A percentile compares a stretch with the other conserved stretches of the same genome.
Evolutionary conservation across 192 early-diverging fungal species (phyloP).

Genomic region (Rhizoclosmatium globosum): DNA sequence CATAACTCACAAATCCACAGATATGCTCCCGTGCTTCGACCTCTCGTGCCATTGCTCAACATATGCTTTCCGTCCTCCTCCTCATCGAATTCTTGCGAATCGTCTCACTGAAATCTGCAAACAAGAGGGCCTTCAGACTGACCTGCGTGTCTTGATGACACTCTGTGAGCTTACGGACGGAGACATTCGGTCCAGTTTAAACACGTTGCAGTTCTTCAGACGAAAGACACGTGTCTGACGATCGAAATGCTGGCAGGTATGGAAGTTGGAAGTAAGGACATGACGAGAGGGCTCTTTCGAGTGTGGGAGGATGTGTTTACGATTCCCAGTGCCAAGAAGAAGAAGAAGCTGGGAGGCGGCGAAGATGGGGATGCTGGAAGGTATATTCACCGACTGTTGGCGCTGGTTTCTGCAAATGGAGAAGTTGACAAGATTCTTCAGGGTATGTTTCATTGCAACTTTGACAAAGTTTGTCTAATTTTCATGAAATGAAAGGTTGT

Average conservation of each 20-base stretch:
- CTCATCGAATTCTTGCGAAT: slow-evolving; percentile 68
- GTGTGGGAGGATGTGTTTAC: slow-evolving; percentile 87
- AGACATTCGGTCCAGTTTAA: slow-evolving; percentile 89
- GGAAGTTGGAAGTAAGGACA: slow-evolving; percentile 81
- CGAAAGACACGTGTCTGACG: slow-evolving; percentile 32
- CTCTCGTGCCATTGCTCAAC: slow-evolving; percentile 82
- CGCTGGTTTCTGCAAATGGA: slow-evolving; percentile 69
- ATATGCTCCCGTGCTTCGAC: slow-evolving; percentile 88
- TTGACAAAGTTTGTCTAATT: not conserved
- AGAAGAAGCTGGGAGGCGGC: slow-evolving; percentile 27
- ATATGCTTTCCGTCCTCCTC: slow-evolving; percentile 72
- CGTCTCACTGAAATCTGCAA: slow-evolving; percentile 84
- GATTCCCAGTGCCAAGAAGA: slow-evolving; percentile 33
- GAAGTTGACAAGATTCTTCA: slow-evolving; percentile 89
- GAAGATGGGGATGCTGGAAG: slow-evolving; percentile 40
- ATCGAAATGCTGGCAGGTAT: slow-evolving; percentile 42
- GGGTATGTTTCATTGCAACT: slow-evolving; percentile 53
- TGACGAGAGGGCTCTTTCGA: slow-evolving; percentile 76
- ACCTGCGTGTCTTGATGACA: slow-evolving; percentile 76
- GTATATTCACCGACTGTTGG: slow-evolving; percentile 62
- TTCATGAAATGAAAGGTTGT: slow-evolving; percentile 64
- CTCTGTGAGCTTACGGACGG: slow-evolving; percentile 82
- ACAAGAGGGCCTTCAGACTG: slow-evolving; percentile 74
- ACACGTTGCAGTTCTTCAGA: slow-evolving; percentile 78
- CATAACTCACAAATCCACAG: slow-evolving; percentile 44